A percentile compares a stretch with the other conserved stretches of the same genome.
Evolutionary conservation across 495 filamentous ascomycete genomes (phyloP).

Genomic region (Penicillium subrubescens): DNA sequence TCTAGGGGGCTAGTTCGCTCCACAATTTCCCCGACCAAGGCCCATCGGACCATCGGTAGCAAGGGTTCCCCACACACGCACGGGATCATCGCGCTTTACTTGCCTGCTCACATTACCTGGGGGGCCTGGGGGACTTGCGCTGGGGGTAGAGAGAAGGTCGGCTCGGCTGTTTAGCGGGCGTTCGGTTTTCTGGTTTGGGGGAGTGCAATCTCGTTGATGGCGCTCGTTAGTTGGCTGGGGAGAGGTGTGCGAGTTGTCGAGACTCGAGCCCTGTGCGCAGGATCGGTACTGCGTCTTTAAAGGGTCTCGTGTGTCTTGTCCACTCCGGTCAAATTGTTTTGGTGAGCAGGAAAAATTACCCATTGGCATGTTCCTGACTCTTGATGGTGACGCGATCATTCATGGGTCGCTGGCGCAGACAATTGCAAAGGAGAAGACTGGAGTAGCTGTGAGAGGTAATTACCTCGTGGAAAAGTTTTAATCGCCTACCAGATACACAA

Average conservation of each 20-base stretch:
- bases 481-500: no score
- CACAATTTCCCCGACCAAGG: constrained; percentile 25
- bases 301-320: background rate
- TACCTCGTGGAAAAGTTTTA: no score
- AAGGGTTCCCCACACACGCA: constrained; percentile 10
- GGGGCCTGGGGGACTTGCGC: background rate
- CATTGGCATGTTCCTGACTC: background rate
- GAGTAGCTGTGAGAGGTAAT: background rate
- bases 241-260: background rate
- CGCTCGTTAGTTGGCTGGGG: background rate
- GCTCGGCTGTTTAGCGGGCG: background rate
- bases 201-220: background rate
- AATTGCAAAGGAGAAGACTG: background rate
- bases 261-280: background rate
- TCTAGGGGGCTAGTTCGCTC: background rate
- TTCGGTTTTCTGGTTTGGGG: background rate
- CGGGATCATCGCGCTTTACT: constrained; percentile 7
- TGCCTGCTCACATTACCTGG: background rate
- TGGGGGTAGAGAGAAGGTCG: background rate
- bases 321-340: background rate
- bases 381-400: background rate
- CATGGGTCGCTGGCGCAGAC: background rate
- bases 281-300: background rate
- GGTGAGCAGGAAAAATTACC: background rate
- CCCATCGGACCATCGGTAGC: background rate